phyloP scores from a whole-genome alignment of 2,329 filamentous ascomycete genomes.

The Boeremia exigua region DNA sequence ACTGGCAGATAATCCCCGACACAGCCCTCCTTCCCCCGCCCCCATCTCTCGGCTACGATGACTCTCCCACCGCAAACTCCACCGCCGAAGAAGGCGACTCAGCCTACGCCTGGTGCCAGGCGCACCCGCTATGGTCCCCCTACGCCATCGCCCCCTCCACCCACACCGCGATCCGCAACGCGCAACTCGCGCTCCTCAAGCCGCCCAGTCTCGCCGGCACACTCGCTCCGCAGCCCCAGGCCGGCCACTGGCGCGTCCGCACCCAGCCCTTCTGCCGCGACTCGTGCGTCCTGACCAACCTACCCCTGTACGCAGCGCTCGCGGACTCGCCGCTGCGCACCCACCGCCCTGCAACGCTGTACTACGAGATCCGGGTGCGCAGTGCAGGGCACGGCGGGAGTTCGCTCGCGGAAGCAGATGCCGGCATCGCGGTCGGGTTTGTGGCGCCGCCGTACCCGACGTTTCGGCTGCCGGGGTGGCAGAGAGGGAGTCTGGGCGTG shows the following conservation, averaged over 20 bases:
- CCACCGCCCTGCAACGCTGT: constrained; percentile 63
- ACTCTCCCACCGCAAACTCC: constrained; percentile 73
- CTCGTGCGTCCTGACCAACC: constrained; percentile 68
- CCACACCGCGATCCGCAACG: constrained; percentile 56
- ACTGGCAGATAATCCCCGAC: constrained; percentile 77
- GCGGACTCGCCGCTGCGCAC: constrained; percentile 64
- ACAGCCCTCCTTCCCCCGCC: constrained; percentile 75
- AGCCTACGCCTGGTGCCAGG: constrained; percentile 69
- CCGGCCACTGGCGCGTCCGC: constrained; percentile 53
- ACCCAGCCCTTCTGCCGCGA: constrained; percentile 59
- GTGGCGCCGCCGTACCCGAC: constrained; percentile 76
- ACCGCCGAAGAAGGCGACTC: constrained; percentile 67
- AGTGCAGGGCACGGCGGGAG: constrained; percentile 46
- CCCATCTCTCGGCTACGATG: constrained; percentile 69
- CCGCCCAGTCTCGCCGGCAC: constrained; percentile 43
- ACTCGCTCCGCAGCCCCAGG: constrained; percentile 54
- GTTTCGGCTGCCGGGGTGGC: constrained; percentile 82
- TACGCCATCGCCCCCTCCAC: constrained; percentile 57
- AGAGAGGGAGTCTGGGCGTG: constrained; percentile 75
- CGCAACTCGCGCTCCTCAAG: constrained; percentile 56
- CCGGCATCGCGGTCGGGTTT: constrained; percentile 72
- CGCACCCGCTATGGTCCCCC: constrained; percentile 65
- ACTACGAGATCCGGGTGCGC: constrained; percentile 72
- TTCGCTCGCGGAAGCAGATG: constrained; percentile 51
- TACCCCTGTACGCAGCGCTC: constrained; percentile 71